phyloP scores from a whole-genome alignment of 192 early-diverging fungal species.

The Backusella westeae region DNA sequence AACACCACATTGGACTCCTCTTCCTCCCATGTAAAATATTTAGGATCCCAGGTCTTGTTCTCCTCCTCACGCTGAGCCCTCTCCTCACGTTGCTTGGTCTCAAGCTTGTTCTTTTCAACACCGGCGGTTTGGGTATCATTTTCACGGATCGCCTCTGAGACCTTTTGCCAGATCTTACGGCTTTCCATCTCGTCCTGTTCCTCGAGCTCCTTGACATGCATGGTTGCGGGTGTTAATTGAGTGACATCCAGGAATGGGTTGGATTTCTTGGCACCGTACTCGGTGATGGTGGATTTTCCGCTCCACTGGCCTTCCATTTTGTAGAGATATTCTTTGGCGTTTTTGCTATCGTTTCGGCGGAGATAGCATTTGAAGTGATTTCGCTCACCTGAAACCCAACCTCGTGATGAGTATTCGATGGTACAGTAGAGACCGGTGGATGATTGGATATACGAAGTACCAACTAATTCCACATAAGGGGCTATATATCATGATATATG shows the following conservation, averaged over 20 bases:
- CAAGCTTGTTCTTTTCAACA: slow-evolving; percentile 60
- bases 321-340: slow-evolving; percentile 28
- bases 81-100: slow-evolving; percentile 58
- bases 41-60: slow-evolving; percentile 23
- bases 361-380: slow-evolving; percentile 65
- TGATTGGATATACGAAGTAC: slow-evolving; percentile 58
- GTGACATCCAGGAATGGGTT: slow-evolving; percentile 59
- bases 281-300: slow-evolving; percentile 53
- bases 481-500: neutral
- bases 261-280: slow-evolving; percentile 48
- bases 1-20: slow-evolving; percentile 11
- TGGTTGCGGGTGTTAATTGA: slow-evolving; percentile 43
- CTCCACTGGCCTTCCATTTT: slow-evolving; percentile 60
- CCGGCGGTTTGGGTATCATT: slow-evolving; percentile 65
- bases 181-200: slow-evolving; percentile 62
- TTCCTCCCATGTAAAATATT: slow-evolving; percentile 24
- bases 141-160: slow-evolving; percentile 59
- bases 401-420: slow-evolving; percentile 67
- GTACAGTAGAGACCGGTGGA: slow-evolving; percentile 43
- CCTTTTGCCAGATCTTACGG: slow-evolving; percentile 64
- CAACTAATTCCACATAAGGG: slow-evolving; percentile 35
- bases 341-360: slow-evolving; percentile 22
- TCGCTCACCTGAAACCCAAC: slow-evolving; percentile 74
- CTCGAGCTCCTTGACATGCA: slow-evolving; percentile 55
- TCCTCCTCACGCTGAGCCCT: slow-evolving; percentile 56